Percentiles rank a stretch among this genome's conserved stretches.
Evolutionary conservation across 73 alveolate genomes (phyloP).

Genomic region (Strombidium stylifer): DNA sequence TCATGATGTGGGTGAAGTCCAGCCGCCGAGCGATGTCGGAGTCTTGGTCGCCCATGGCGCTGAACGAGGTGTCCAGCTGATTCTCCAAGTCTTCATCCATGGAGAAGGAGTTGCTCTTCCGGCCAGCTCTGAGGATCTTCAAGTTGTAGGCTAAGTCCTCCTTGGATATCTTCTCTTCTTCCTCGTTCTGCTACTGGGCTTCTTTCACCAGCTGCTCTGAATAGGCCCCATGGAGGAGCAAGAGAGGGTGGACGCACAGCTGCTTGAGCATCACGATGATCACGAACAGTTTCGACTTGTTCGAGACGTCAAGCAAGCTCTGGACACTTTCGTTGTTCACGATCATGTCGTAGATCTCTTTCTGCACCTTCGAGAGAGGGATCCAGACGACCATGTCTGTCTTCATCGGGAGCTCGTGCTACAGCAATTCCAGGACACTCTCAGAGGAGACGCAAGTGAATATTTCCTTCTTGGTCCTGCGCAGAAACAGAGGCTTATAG

Average conservation of each 20-base stretch:
- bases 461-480: slow-evolving; percentile 21
- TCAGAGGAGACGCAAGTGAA: slow-evolving; percentile 10
- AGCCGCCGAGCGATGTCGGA: slow-evolving; percentile 4
- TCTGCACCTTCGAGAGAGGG: slow-evolving; percentile 45
- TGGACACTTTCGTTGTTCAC: slow-evolving; percentile 42
- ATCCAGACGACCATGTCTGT: slow-evolving; percentile 76
- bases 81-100: no score
- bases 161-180: neutral
- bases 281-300: slow-evolving; percentile 10
- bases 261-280: slow-evolving; percentile 11
- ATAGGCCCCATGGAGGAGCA: slow-evolving; percentile 3
- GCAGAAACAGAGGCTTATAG: slow-evolving; percentile 9
- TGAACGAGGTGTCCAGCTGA: no score
- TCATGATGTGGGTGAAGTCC: slow-evolving; percentile 9
- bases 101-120: no score
- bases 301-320: neutral
- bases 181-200: neutral
- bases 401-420: slow-evolving; percentile 56
- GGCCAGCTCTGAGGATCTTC: no score
- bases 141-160: no score
- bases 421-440: slow-evolving; percentile 3
- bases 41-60: no score
- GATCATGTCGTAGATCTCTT: slow-evolving; percentile 51
- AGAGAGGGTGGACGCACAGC: slow-evolving; percentile 22
- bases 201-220: neutral